Conservation (phyloP, 257 asterid species). For the Scutellaria barbata region DNA sequence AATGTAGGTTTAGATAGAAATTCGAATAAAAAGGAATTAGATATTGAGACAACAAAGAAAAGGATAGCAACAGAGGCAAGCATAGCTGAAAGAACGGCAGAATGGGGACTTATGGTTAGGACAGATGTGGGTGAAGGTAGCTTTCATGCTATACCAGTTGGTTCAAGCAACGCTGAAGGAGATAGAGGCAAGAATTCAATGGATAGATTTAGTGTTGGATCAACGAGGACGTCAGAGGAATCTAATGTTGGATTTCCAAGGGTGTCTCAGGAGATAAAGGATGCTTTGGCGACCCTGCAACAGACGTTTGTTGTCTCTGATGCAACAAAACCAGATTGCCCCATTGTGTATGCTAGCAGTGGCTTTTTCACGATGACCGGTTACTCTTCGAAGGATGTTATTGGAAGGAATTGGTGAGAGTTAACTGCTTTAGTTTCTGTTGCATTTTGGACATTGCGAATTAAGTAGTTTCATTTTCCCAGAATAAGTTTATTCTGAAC, state of each 20-base stretch:
- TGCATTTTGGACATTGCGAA: neutral
- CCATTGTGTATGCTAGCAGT: constrained; percentile 90
- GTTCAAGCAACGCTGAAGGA: constrained; percentile 40
- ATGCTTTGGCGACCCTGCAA: constrained; percentile 85
- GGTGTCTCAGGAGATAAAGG: constrained; percentile 93
- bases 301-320: constrained; percentile 99
- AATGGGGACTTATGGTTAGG: constrained; percentile 77
- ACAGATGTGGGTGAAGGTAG: constrained; percentile 70
- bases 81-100: constrained; percentile 75
- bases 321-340: constrained; percentile 94
- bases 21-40: constrained; percentile 5
- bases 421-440: constrained; percentile 18
- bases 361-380: constrained; percentile 95
- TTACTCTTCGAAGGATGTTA: constrained; percentile 77
- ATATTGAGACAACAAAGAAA: constrained; percentile 26
- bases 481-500: neutral
- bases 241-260: constrained; percentile 56
- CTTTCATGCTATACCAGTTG: constrained; percentile 48
- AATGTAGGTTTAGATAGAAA: constrained; percentile 18
- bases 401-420: constrained; percentile 90
- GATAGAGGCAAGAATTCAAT: constrained; percentile 53
- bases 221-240: constrained; percentile 64
- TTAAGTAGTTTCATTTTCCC: neutral
- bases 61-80: constrained; percentile 38
- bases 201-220: constrained; percentile 48